phyloP scores from a whole-genome alignment of 129 eudicot species.

The Artemisia argyi region DNA sequence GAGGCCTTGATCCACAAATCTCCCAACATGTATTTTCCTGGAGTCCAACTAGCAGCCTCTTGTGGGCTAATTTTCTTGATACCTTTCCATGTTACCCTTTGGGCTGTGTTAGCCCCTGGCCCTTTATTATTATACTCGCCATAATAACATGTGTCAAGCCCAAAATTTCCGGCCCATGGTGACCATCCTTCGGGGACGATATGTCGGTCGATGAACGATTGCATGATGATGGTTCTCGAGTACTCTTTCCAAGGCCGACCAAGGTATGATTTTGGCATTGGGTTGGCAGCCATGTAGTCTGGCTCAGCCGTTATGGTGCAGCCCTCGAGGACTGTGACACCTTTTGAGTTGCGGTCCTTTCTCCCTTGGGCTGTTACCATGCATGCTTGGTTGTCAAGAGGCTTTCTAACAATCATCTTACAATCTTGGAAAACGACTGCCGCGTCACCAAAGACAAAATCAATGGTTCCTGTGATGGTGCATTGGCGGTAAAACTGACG shows the following conservation, averaged over 20 bases:
- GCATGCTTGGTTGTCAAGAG: constrained; percentile 22
- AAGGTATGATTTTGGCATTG: neutral
- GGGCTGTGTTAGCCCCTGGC: neutral
- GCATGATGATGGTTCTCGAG: constrained; percentile 13
- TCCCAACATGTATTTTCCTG: constrained; percentile 7
- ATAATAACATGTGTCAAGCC: constrained; percentile 2
- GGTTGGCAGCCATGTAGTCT: neutral
- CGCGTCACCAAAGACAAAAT: constrained; percentile 26
- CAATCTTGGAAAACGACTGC: constrained; percentile 24
- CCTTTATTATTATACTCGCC: neutral
- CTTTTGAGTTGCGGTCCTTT: constrained; percentile 3
- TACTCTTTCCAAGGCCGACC: constrained; percentile 17
- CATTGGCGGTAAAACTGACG: constrained; percentile 31
- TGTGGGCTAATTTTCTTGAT: neutral
- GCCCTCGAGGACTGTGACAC: neutral
- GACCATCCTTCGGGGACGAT: constrained; percentile 10
- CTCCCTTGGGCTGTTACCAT: constrained; percentile 26
- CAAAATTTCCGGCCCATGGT: constrained; percentile 3
- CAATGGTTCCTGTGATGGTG: constrained; percentile 25
- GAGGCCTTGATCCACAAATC: constrained; percentile 5
- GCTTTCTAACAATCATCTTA: constrained; percentile 22
- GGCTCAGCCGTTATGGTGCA: constrained; percentile 11
- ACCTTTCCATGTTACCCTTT: constrained; percentile 6
- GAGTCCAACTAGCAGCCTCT: neutral
- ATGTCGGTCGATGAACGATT: neutral